A percentile compares a stretch with the other conserved stretches of the same genome.
phyloP scores from a whole-genome alignment of 1,284 basidiomycete genomes.

The Coniferiporia sulphurascens region DNA sequence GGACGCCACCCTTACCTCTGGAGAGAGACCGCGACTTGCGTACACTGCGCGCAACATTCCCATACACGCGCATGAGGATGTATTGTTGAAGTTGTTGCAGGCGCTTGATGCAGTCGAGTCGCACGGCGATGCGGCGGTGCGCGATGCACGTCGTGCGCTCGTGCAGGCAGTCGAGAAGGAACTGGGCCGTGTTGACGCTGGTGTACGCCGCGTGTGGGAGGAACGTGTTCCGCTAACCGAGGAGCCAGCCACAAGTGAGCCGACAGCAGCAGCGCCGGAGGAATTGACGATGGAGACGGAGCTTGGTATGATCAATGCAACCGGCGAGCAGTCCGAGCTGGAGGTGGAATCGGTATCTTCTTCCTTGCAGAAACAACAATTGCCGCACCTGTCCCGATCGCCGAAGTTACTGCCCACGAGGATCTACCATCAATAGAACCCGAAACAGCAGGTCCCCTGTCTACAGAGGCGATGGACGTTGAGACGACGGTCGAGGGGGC shows the following conservation, averaged over 20 bases:
- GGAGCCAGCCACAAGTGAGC: neutral
- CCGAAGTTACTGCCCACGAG: too few relatives aligned
- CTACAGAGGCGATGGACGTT: neutral
- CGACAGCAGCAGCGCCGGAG: neutral
- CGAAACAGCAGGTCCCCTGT: neutral
- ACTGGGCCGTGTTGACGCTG: constrained; percentile 38
- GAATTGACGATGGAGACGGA: neutral
- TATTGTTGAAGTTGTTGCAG: constrained; percentile 55
- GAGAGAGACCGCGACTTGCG: constrained; percentile 22
- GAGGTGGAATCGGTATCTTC: neutral
- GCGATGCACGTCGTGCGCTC: constrained; percentile 51
- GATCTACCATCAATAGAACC: neutral
- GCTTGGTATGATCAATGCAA: neutral
- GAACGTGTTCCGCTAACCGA: neutral
- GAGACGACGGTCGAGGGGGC: neutral
- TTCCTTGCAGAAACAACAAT: too few relatives aligned
- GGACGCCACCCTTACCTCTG: constrained; percentile 6
- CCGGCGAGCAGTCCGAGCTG: neutral
- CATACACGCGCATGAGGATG: constrained; percentile 46
- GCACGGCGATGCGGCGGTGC: constrained; percentile 51
- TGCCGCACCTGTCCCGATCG: too few relatives aligned
- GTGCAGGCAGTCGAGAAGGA: constrained; percentile 62
- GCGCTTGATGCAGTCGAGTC: constrained; percentile 65
- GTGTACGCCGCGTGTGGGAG: constrained; percentile 5
- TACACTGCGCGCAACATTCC: constrained; percentile 44